These are phyloP conservation scores for Diaporthe vaccinii DNA, from an alignment of 2,329 filamentous ascomycete species.

Conservation along the genomic window DNA sequence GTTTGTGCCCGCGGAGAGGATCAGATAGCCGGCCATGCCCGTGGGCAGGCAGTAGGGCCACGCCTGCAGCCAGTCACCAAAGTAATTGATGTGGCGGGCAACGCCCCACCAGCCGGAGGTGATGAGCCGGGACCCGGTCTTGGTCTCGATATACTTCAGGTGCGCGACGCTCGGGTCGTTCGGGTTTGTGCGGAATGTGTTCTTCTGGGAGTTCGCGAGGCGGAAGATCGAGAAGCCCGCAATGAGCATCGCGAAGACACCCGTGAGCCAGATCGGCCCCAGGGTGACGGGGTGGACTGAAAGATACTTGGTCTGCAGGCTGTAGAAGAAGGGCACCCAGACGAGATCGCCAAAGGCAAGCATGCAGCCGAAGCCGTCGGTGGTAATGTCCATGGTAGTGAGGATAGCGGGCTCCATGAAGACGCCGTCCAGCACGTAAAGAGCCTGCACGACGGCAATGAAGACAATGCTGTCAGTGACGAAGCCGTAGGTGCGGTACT, in stretches of 20 bases:
- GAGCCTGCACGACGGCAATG: conserved; percentile 79
- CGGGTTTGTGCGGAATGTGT: conserved; percentile 90
- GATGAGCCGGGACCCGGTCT: conserved; percentile 83
- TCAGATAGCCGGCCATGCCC: conserved; percentile 83
- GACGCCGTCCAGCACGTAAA: conserved; percentile 88
- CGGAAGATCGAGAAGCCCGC: conserved; percentile 94
- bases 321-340: conserved; percentile 94
- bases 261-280: conserved; percentile 74
- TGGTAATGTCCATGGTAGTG: conserved; percentile 94
- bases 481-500: conserved; percentile 87
- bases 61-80: conserved; percentile 94
- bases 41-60: conserved; percentile 94
- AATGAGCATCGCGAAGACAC: conserved; percentile 76
- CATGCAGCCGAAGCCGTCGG: conserved; percentile 96
- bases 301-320: conserved; percentile 86
- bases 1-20: conserved; percentile 69
- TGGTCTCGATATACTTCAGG: conserved; percentile 88
- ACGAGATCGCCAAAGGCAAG: conserved; percentile 91
- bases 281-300: conserved; percentile 85
- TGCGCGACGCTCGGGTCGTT: conserved; percentile 83
- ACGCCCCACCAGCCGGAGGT: conserved; percentile 94
- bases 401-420: conserved; percentile 91
- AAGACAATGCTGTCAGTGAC: conserved; percentile 89
- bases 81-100: conserved; percentile 94
- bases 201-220: conserved; percentile 94